Base-by-base conservation (phyloP, 202 grass and related monocot genomes). In the Setaria viridis region DNA sequence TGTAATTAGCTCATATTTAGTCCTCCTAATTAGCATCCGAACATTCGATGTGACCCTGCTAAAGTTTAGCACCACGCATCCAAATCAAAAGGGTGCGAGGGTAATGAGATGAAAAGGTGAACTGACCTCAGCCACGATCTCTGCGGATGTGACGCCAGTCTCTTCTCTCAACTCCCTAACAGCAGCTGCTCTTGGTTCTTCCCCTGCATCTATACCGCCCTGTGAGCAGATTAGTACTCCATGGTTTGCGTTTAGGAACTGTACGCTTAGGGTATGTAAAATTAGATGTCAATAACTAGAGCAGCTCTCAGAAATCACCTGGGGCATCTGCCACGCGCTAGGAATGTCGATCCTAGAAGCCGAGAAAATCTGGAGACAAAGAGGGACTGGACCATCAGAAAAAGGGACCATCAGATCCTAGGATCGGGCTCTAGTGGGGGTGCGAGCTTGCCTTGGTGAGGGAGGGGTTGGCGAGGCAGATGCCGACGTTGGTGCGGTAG, bases 301-400 rank as follows among this genome's bases (percentile, higher is more conserved):
- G 16, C 0, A 3, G 71, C 53, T 11, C 6, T 58, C 17, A 0
- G 0, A 43, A 74, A 43, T 77, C 80, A 95, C 96, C 93, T 99
- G 93, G 88, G 96, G 96, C 96, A 99, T 95, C 78, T 95, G 91
- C 96, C 93, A 99, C 11, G 86, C 86, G 83, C 67, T 88, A 46
- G 91, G 91, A 46, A 95, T 86, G 93, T 99, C 91, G 76, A 94
- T 84, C 88, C 96, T 95, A 34, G 96, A 95, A 16, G 96, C 93
- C 65, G 88, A 81, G 77, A 99, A 98, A 34, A 98, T 92, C 93
- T 95, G 71, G 10, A 21, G 11, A 2, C 10, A 34, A 46, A 46
- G 43, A 46, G 43, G 3, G 10, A 19, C 62, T 60, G 4, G 74
- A 69, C 9, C 32, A 20, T 25, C 14, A 32, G 35, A 46, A 25